Percentiles rank a stretch among this genome's conserved stretches.
Evolutionary conservation across 2,329 filamentous ascomycete species (phyloP).

Genomic region (Arthroderma sp.): DNA sequence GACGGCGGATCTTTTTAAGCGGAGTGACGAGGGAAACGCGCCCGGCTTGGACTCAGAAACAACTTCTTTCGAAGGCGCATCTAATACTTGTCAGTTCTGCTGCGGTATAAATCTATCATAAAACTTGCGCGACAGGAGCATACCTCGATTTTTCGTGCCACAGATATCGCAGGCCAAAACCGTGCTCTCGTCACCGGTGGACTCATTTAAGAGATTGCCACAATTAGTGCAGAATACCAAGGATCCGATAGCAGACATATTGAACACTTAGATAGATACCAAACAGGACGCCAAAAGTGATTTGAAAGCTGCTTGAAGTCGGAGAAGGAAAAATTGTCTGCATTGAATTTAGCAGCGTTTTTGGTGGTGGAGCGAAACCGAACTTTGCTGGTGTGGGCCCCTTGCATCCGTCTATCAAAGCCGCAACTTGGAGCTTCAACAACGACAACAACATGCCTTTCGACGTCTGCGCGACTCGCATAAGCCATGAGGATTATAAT

Average conservation of each 20-base stretch:
- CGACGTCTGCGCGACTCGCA: too few species aligned
- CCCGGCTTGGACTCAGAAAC: conserved; percentile 74
- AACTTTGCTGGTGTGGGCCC: too few species aligned
- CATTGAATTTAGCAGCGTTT: neutral
- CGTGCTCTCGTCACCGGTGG: conserved; percentile 61
- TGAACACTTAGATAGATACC: conserved; percentile 5
- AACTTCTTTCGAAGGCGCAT: conserved; percentile 62
- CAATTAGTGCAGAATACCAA: conserved; percentile 88
- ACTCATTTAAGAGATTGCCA: conserved; percentile 74
- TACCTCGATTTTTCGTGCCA: conserved; percentile 71
- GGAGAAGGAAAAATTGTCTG: neutral
- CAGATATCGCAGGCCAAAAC: conserved; percentile 75
- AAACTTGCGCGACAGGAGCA: neutral
- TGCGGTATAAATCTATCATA: neutral
- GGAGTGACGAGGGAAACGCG: conserved; percentile 79
- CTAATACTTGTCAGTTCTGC: conserved; percentile 28
- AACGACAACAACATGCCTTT: too few species aligned
- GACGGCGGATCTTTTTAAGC: conserved; percentile 74
- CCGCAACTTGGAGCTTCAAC: too few species aligned
- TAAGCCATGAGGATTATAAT: too few species aligned
- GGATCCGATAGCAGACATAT: conserved; percentile 79
- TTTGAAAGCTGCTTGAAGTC: conserved; percentile 1
- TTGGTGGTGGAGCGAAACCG: too few species aligned
- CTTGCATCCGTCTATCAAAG: too few species aligned
- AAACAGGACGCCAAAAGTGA: neutral